A percentile compares a stretch with the other conserved stretches of the same genome.
Evolutionary conservation across 2,329 filamentous ascomycete genomes (phyloP).

Genomic region (Beauveria asiatica): DNA sequence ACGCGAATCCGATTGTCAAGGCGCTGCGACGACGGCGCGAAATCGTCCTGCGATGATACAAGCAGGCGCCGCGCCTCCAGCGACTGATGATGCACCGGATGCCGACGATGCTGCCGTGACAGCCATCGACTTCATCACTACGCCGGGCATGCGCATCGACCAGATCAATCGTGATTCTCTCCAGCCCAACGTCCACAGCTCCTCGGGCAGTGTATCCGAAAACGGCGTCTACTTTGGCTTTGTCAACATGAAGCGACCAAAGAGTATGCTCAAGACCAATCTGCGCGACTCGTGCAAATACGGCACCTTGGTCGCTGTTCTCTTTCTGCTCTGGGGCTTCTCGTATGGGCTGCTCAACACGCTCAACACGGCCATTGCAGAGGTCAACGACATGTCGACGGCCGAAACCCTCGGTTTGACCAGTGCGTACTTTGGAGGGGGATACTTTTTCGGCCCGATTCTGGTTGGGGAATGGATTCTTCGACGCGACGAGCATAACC

Average conservation of each 20-base stretch:
- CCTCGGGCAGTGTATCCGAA: slow-evolving; percentile 29
- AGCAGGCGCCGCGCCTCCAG: background rate
- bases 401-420: slow-evolving; percentile 60
- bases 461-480: slow-evolving; percentile 64
- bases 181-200: slow-evolving; percentile 22
- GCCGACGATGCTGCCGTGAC: slow-evolving; percentile 23
- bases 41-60: background rate
- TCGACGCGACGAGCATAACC: slow-evolving; percentile 54
- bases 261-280: slow-evolving; percentile 60
- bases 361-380: slow-evolving; percentile 63
- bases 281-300: slow-evolving; percentile 60
- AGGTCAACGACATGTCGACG: slow-evolving; percentile 50
- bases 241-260: slow-evolving; percentile 60
- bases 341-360: slow-evolving; percentile 81
- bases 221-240: slow-evolving; percentile 64
- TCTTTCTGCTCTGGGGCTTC: slow-evolving; percentile 87
- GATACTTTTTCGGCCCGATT: slow-evolving; percentile 62
- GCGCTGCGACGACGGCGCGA: background rate
- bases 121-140: slow-evolving; percentile 39
- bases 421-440: slow-evolving; percentile 60
- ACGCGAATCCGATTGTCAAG: slow-evolving; percentile 17
- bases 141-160: slow-evolving; percentile 24
- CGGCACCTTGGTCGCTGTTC: slow-evolving; percentile 63
- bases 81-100: slow-evolving; percentile 14
- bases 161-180: background rate